Percentiles rank a stretch among this genome's conserved stretches.
phyloP scores from a whole-genome alignment of 371 early-diverging fungal genomes.

The Mucor mucedo region DNA sequence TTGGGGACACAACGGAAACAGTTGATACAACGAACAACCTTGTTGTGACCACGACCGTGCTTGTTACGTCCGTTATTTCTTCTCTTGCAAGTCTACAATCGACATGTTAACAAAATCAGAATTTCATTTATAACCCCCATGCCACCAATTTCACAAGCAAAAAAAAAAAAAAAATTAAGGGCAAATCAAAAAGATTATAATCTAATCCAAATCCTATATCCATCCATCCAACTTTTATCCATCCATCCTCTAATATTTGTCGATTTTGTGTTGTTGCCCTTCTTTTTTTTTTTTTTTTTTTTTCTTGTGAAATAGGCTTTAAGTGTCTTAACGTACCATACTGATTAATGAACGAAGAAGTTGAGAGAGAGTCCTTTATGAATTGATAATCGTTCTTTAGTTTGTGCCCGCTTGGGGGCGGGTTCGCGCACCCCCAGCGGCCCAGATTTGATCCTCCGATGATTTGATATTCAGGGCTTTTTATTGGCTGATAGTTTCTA shows the following conservation, averaged over 20 bases:
- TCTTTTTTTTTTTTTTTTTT: neutral
- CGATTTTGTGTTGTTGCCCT: neutral
- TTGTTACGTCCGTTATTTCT: constrained; percentile 99
- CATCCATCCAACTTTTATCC: constrained; percentile 7
- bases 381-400: neutral
- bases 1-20: constrained; percentile 98
- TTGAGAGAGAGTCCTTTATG: constrained; percentile 33
- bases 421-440: neutral
- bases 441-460: neutral
- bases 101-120: neutral
- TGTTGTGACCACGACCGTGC: constrained; percentile 98
- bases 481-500: too few relatives aligned
- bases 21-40: constrained; percentile 98
- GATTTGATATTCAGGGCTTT: neutral
- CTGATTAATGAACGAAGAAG: constrained; percentile 38
- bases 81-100: constrained; percentile 88
- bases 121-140: neutral
- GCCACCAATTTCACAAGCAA: neutral
- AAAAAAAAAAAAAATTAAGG: constrained; percentile 8
- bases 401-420: neutral
- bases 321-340: constrained; percentile 29
- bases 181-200: neutral
- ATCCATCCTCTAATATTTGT: constrained; percentile 8
- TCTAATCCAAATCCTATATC: neutral
- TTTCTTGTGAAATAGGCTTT: neutral